Evolutionary conservation across 768 basidiomycete species (phyloP).

Genomic region (Hygrocybe punicea): DNA sequence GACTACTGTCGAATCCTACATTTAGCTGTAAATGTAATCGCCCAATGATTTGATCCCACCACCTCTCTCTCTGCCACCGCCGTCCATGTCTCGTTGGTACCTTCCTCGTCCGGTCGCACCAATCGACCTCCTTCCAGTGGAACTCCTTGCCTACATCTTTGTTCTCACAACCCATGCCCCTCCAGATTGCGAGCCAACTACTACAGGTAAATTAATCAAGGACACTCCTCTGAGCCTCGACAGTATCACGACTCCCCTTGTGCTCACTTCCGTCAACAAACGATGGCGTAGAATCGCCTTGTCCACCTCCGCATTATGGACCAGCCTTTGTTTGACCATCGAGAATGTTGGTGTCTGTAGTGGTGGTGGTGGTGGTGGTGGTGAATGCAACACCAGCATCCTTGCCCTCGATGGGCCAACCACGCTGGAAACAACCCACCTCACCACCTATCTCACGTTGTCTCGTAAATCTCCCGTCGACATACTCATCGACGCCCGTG

Average conservation of each 20-base stretch:
- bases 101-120: slow-evolving; percentile 16
- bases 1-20: too few species aligned
- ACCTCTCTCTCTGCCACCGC: neutral
- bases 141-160: slow-evolving; percentile 58
- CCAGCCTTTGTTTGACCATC: slow-evolving; percentile 49
- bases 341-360: slow-evolving; percentile 34
- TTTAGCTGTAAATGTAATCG: too few species aligned
- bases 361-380: too few species aligned
- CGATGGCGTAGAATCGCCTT: slow-evolving; percentile 54
- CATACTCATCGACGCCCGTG: slow-evolving; percentile 56
- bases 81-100: neutral
- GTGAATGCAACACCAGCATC: slow-evolving; percentile 21
- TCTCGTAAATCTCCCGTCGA: slow-evolving; percentile 50
- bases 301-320: slow-evolving; percentile 52
- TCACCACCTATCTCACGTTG: slow-evolving; percentile 42
- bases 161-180: slow-evolving; percentile 40
- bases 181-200: slow-evolving; percentile 17
- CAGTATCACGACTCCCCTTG: slow-evolving; percentile 44
- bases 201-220: slow-evolving; percentile 18
- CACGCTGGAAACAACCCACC: slow-evolving; percentile 36
- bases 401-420: slow-evolving; percentile 2
- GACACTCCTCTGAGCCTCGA: slow-evolving; percentile 37
- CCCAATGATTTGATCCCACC: too few species aligned
- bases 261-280: slow-evolving; percentile 46
- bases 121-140: slow-evolving; percentile 49